Evolutionary conservation across 441 rosid species (phyloP).

Genomic region (Capsella rubella): DNA sequence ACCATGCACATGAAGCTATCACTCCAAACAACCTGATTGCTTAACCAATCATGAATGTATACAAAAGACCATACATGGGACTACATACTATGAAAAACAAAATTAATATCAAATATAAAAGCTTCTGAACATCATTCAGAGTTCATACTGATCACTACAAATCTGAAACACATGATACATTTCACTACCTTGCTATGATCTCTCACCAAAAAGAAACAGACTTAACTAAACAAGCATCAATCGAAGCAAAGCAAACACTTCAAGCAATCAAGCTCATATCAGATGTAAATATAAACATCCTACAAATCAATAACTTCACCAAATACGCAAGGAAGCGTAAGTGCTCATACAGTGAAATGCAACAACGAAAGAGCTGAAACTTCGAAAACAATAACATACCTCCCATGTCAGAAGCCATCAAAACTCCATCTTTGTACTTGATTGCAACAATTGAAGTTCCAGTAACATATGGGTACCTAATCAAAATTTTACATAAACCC

Average conservation of each 20-base stretch:
- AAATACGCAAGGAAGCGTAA: not conserved
- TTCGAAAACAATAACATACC: conserved; percentile 49
- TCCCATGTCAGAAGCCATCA: conserved; percentile 98
- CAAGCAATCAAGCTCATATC: conserved; percentile 12
- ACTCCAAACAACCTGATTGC: not conserved
- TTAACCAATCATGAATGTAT: not conserved
- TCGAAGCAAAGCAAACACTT: not conserved
- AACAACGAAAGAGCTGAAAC: not conserved
- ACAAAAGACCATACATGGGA: not conserved
- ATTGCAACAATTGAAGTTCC: conserved; percentile 91
- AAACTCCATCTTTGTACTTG: conserved; percentile 91
- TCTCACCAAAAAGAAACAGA: not conserved
- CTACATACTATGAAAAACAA: not conserved
- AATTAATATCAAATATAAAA: not conserved
- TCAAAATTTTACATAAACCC: conserved; percentile 7
- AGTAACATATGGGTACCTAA: conserved; percentile 88
- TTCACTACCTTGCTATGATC: not conserved
- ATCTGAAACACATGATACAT: not conserved
- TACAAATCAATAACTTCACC: not conserved
- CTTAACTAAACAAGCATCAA: not conserved
- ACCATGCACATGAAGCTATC: not conserved
- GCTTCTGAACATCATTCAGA: not conserved
- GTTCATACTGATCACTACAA: not conserved
- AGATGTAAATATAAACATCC: not conserved
- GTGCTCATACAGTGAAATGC: not conserved